A percentile compares a stretch with the other conserved stretches of the same genome.
phyloP scores from a whole-genome alignment of 177 flowering plant genomes.

The Vitis hybrid region DNA sequence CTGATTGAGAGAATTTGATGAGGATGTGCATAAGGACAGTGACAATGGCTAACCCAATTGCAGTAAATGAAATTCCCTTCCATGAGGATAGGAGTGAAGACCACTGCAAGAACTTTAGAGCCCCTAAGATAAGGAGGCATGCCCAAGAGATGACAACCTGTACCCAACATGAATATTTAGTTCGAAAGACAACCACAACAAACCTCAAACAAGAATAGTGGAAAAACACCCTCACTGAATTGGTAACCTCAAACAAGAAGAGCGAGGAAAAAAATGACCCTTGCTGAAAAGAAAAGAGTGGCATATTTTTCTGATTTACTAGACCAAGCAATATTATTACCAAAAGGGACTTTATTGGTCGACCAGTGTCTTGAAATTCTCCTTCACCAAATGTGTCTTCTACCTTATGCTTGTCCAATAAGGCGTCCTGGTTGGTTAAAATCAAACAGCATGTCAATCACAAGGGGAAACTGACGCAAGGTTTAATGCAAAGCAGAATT shows the following conservation, averaged over 20 bases:
- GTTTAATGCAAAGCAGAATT: not conserved
- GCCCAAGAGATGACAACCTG: slow-evolving; percentile 83
- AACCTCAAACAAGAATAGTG: not conserved
- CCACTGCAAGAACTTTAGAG: slow-evolving; percentile 61
- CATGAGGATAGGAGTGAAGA: slow-evolving; percentile 69
- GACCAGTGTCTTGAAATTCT: slow-evolving; percentile 49
- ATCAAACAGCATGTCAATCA: not conserved
- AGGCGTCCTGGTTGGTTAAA: slow-evolving; percentile 54
- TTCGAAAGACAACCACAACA: not conserved
- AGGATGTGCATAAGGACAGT: slow-evolving; percentile 76
- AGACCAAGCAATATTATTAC: slow-evolving; percentile 31
- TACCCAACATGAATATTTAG: not conserved
- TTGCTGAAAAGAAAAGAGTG: too few relatives aligned
- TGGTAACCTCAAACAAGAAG: too few relatives aligned
- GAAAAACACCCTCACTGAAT: too few relatives aligned
- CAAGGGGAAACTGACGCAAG: not conserved
- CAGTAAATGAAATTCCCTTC: slow-evolving; percentile 72
- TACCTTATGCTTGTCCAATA: slow-evolving; percentile 75
- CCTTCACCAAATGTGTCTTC: slow-evolving; percentile 65
- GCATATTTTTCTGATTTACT: too few relatives aligned
- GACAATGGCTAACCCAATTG: slow-evolving; percentile 47
- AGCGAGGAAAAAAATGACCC: too few relatives aligned
- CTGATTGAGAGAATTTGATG: slow-evolving; percentile 77
- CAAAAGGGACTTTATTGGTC: slow-evolving; percentile 75
- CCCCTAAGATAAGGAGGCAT: slow-evolving; percentile 50